Base-by-base conservation (phyloP, 2,329 filamentous ascomycete species). In the Ascochyta viciae-villosae region DNA sequence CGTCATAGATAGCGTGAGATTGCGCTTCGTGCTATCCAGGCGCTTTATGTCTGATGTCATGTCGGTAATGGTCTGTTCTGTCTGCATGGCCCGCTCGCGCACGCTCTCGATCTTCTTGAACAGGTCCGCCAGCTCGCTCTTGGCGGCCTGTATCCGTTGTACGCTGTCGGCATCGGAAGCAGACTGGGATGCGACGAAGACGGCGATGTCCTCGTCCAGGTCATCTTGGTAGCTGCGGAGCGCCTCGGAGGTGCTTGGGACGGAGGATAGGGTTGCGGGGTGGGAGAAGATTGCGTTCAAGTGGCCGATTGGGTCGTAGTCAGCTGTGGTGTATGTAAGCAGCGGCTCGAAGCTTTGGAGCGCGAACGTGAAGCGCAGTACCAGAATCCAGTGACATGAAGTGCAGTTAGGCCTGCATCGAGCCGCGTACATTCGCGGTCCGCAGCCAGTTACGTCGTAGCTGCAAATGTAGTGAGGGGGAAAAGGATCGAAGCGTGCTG, bases 11-110 rank as follows among this genome's bases (percentile, higher is more conserved):
- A 96, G 83, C 9, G 95, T 97, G 59, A 99, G 83, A 77, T 99
- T 99, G 76, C 89, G 89, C 82, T 99, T 99, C 34, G 95, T 97
- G 76, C 90, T 91, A 77, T 99, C 95, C 62, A 99, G 84, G 64
- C 94, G 88, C 81, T 99, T 99, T 76, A 99, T 99, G 72, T 99
- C 95, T 55, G 95, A 92, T 58, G 95, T 99, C 95, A 99, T 99
- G 65, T 92, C 92, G 42, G 94, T 97, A 73, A 99, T 99, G 64
- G 93, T 90, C 74, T 92, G 89, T 77, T 99, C 95, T 19, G 95
- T 98, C 81, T 93, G 88, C 67, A 96, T 86, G 34, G 95, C 95
- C 48, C 94, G 87, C 67, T 89, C 89, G 51, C 93, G 90, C 51
- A 99, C 94, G 63, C 88, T 90, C 76, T 98, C 94, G 75, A 99